These are phyloP conservation scores for Citrus sp. DNA, from an alignment of 345 rosid genomes.

Conservation along the genomic window DNA sequence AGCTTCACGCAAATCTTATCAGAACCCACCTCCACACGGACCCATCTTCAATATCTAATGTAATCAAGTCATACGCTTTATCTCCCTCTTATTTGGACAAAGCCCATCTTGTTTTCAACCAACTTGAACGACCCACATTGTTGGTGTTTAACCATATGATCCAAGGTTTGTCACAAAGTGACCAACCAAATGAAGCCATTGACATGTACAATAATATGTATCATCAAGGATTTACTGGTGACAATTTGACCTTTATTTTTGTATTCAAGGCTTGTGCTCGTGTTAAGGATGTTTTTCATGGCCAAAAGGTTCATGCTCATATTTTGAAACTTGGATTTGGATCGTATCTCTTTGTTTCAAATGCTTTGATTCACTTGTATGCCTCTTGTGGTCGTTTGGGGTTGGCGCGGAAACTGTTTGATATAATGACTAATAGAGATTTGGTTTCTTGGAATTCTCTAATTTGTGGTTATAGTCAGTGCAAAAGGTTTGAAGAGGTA, in stretches of 20 bases:
- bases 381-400: conserved; percentile 23
- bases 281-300: conserved; percentile 22
- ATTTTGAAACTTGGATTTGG: conserved; percentile 43
- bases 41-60: conserved; percentile 32
- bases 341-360: conserved; percentile 44
- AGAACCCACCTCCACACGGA: conserved; percentile 31
- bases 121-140: conserved; percentile 36
- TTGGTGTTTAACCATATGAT: conserved; percentile 39
- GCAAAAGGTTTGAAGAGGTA: conserved; percentile 34
- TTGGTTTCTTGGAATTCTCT: conserved; percentile 75
- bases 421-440: conserved; percentile 48
- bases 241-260: conserved; percentile 40
- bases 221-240: conserved; percentile 30
- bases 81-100: conserved; percentile 27
- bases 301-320: conserved; percentile 37
- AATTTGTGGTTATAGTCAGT: conserved; percentile 57
- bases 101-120: conserved; percentile 39
- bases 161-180: conserved; percentile 41
- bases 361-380: conserved; percentile 50
- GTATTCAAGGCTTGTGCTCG: conserved; percentile 49
- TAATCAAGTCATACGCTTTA: conserved; percentile 45
- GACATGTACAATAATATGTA: conserved; percentile 30
- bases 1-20: conserved; percentile 41
- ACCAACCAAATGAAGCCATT: conserved; percentile 35
- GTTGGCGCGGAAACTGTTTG: conserved; percentile 44